A percentile compares a stretch with the other conserved stretches of the same genome.
phyloP scores from a whole-genome alignment of 768 basidiomycete species.

The Hirschioporus abietinus region DNA sequence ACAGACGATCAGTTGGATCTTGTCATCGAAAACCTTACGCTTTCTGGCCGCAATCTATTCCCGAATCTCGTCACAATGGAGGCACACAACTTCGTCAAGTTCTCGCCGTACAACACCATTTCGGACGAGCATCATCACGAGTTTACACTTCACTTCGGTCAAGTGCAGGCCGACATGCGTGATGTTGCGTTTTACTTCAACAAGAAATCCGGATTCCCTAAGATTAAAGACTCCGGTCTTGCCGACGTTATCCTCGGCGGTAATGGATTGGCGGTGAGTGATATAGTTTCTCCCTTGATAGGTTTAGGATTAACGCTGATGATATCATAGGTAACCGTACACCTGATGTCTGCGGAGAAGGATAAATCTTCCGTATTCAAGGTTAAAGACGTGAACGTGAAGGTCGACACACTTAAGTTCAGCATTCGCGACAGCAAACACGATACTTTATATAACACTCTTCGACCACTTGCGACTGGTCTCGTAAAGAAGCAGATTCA shows the following conservation, averaged over 20 bases:
- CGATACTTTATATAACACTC: conserved; percentile 79
- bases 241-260: conserved; percentile 87
- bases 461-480: conserved; percentile 72
- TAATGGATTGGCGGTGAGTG: conserved; percentile 62
- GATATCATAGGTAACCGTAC: conserved; percentile 43
- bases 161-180: conserved; percentile 91
- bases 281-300: not conserved
- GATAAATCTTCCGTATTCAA: conserved; percentile 69
- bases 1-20: conserved; percentile 82
- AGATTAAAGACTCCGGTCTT: conserved; percentile 74
- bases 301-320: not conserved
- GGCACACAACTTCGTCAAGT: conserved; percentile 76
- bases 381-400: conserved; percentile 66
- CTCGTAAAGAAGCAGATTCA: conserved; percentile 73
- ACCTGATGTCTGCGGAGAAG: conserved; percentile 54
- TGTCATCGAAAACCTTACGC: conserved; percentile 88
- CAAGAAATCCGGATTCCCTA: conserved; percentile 80
- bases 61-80: conserved; percentile 73
- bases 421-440: conserved; percentile 89
- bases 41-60: conserved; percentile 85
- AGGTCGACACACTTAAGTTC: conserved; percentile 85
- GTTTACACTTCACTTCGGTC: conserved; percentile 68
- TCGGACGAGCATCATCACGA: conserved; percentile 62
- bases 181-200: conserved; percentile 90
- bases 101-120: conserved; percentile 66